These are phyloP conservation scores for Seminavis robusta DNA, from an alignment of 108 stramenopile genomes.

Conservation along the genomic window DNA sequence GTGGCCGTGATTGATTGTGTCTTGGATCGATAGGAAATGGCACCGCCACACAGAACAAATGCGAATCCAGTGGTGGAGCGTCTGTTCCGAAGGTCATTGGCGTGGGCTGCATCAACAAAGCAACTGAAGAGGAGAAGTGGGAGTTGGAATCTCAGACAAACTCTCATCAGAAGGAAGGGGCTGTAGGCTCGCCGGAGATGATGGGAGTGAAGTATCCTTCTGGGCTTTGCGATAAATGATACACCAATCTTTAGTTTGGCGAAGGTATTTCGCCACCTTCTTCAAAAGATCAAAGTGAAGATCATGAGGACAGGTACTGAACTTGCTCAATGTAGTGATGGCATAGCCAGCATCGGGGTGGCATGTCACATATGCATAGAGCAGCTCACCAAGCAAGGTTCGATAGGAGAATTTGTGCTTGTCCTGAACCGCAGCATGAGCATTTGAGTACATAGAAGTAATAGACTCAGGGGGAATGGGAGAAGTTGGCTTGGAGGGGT, in stretches of 20 bases:
- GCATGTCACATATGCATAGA: constrained; percentile 28
- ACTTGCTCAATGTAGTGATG: constrained; percentile 14
- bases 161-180: not conserved
- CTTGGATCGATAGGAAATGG: constrained; percentile 13
- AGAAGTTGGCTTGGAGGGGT: not conserved
- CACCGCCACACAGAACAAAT: constrained; percentile 15
- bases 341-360: constrained; percentile 31
- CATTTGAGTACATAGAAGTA: not conserved
- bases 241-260: constrained; percentile 5
- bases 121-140: not conserved
- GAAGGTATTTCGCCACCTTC: constrained; percentile 13
- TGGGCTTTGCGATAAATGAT: constrained; percentile 2
- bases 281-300: constrained; percentile 14
- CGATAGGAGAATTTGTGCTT: constrained; percentile 14
- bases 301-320: constrained; percentile 7
- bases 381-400: constrained; percentile 31
- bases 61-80: constrained; percentile 32
- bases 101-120: constrained; percentile 28
- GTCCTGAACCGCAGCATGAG: not conserved
- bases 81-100: constrained; percentile 16
- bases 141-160: not conserved
- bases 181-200: not conserved
- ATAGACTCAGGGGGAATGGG: not conserved
- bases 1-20: constrained; percentile 8
- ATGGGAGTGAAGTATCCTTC: constrained; percentile 7